phyloP scores from a whole-genome alignment of 257 asterid species.

The Datura wrightii region DNA sequence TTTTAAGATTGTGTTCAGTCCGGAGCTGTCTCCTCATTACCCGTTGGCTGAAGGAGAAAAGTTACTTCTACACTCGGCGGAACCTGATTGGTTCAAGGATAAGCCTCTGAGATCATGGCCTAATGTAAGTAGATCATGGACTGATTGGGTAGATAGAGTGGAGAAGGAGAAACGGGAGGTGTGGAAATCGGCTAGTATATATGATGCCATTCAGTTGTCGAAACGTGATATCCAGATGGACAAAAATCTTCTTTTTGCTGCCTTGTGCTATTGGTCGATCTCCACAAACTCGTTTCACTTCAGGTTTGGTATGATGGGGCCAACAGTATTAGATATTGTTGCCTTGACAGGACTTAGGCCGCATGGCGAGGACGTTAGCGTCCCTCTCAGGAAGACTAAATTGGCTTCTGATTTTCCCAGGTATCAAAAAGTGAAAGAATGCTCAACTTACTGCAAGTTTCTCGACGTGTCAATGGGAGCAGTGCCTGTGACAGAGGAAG shows the following conservation, averaged over 20 bases:
- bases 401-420: background rate
- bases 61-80: slow-evolving; percentile 8
- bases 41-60: slow-evolving; percentile 34
- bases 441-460: slow-evolving; percentile 27
- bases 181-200: slow-evolving; percentile 32
- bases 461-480: slow-evolving; percentile 32
- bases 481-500: slow-evolving; percentile 30
- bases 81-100: slow-evolving; percentile 26
- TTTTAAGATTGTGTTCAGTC: slow-evolving; percentile 16
- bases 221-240: slow-evolving; percentile 24
- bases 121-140: slow-evolving; percentile 25
- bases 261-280: slow-evolving; percentile 35
- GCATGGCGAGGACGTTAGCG: slow-evolving; percentile 28
- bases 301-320: slow-evolving; percentile 38
- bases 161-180: slow-evolving; percentile 30
- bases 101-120: slow-evolving; percentile 30
- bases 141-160: slow-evolving; percentile 35
- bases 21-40: slow-evolving; percentile 27
- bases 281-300: slow-evolving; percentile 35
- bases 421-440: background rate
- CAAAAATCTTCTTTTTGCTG: slow-evolving; percentile 24
- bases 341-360: slow-evolving; percentile 37
- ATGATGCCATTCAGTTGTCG: slow-evolving; percentile 36
- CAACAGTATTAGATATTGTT: slow-evolving; percentile 31
- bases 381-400: background rate